These are phyloP conservation scores for Craspedostauros australis DNA, from an alignment of 108 stramenopile genomes.

Conservation along the genomic window DNA sequence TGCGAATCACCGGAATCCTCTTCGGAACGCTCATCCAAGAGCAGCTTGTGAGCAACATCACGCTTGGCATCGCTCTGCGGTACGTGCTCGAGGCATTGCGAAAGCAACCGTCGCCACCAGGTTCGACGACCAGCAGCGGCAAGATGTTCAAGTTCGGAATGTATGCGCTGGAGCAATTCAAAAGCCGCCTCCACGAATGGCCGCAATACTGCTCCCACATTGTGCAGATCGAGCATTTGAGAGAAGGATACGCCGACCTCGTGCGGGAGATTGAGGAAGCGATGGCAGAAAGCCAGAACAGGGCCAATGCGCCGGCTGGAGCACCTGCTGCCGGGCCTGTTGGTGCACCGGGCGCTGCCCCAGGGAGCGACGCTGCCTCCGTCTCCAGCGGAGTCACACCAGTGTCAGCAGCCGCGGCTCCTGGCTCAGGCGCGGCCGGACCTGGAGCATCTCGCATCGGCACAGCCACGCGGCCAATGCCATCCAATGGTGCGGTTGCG, in stretches of 20 bases:
- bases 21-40: slow-evolving; percentile 97
- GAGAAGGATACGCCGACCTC: slow-evolving; percentile 74
- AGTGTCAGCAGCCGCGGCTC: not conserved
- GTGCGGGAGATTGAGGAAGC: slow-evolving; percentile 87
- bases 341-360: not conserved
- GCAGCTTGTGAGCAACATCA: slow-evolving; percentile 95
- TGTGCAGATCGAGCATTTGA: slow-evolving; percentile 95
- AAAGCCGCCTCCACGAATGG: slow-evolving; percentile 95
- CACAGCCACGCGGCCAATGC: not conserved
- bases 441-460: not conserved
- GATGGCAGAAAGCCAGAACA: slow-evolving; percentile 55
- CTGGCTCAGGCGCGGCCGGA: not conserved
- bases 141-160: slow-evolving; percentile 99
- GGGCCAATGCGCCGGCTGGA: slow-evolving; percentile 16
- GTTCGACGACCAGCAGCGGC: slow-evolving; percentile 56
- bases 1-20: slow-evolving; percentile 97
- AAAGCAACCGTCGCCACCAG: slow-evolving; percentile 77
- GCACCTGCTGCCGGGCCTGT: slow-evolving; percentile 9
- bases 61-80: slow-evolving; percentile 96
- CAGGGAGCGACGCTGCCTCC: not conserved
- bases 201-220: slow-evolving; percentile 98
- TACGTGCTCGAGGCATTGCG: slow-evolving; percentile 97
- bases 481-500: too few species aligned
- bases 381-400: not conserved
- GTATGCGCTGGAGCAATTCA: slow-evolving; percentile 97